These are phyloP conservation scores for Hygrophoropsis aurantiaca DNA, from an alignment of 768 basidiomycete genomes.

Conservation along the genomic window DNA sequence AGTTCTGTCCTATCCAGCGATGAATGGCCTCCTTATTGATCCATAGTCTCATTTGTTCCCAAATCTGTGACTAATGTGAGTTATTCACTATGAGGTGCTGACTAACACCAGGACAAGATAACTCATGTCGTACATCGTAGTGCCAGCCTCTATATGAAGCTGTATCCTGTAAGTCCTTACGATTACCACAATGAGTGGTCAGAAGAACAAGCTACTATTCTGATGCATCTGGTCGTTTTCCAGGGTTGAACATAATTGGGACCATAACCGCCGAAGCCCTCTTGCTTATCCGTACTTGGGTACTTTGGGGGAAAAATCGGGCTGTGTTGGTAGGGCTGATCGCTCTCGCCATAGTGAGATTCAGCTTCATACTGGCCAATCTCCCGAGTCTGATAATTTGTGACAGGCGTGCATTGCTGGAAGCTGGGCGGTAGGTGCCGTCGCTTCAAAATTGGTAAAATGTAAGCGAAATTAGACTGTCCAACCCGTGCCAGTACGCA, in stretches of 20 bases:
- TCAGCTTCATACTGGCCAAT: not conserved
- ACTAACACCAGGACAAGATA: no score
- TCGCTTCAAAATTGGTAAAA: not conserved
- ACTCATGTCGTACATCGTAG: not conserved
- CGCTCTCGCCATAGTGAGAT: not conserved
- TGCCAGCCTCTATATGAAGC: not conserved
- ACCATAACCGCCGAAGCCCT: not conserved
- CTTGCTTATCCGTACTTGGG: slow-evolving; percentile 2
- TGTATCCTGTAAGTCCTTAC: not conserved
- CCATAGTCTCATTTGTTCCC: not conserved
- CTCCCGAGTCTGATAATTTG: not conserved
- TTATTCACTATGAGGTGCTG: not conserved
- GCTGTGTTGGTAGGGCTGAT: not conserved
- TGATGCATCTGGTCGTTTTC: not conserved
- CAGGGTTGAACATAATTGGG: slow-evolving; percentile 1
- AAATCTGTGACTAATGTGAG: not conserved
- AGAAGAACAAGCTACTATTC: no score
- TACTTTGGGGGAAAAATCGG: not conserved
- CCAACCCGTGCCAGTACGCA: not conserved
- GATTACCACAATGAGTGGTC: not conserved
- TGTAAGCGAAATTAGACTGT: not conserved
- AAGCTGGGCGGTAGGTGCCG: not conserved
- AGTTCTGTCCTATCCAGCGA: no score
- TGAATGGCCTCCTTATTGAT: not conserved
- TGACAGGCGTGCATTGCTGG: not conserved